Conservation (phyloP, 345 rosid species). For the Capsella bursapastoris region DNA sequence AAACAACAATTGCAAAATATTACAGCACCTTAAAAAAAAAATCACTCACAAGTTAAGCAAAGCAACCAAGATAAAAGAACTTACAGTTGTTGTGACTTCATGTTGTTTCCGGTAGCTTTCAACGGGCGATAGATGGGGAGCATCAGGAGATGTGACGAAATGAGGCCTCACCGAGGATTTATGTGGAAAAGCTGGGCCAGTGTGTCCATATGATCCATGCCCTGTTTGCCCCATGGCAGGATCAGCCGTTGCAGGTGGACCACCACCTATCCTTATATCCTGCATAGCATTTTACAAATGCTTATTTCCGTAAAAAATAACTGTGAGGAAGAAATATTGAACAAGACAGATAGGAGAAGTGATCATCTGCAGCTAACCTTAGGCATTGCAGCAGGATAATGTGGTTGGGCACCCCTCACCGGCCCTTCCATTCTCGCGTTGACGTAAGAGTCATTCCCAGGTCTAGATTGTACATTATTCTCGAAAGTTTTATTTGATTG, state of each 20-base stretch:
- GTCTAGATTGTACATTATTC: slow-evolving; percentile 59
- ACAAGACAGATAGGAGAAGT: slow-evolving; percentile 18
- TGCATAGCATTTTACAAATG: slow-evolving; percentile 37
- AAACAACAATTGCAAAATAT: slow-evolving; percentile 46
- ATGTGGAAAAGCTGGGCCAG: slow-evolving; percentile 58
- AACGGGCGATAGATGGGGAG: slow-evolving; percentile 58
- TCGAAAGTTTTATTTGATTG: slow-evolving; percentile 58
- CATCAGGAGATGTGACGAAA: slow-evolving; percentile 54
- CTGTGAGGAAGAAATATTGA: slow-evolving; percentile 6
- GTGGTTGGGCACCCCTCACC: slow-evolving; percentile 57
- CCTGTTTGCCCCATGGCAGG: slow-evolving; percentile 53
- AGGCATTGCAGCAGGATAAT: slow-evolving; percentile 61
- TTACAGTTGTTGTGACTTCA: slow-evolving; percentile 86
- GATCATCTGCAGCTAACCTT: slow-evolving; percentile 48
- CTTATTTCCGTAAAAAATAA: slow-evolving; percentile 7
- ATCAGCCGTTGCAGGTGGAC: slow-evolving; percentile 52
- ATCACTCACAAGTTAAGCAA: slow-evolving; percentile 6
- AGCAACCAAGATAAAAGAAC: slow-evolving; percentile 39
- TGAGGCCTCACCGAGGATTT: slow-evolving; percentile 57
- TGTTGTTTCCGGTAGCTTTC: slow-evolving; percentile 81
- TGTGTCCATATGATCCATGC: slow-evolving; percentile 57
- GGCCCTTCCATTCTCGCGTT: slow-evolving; percentile 65
- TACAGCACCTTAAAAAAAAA: slow-evolving; percentile 34
- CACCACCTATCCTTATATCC: slow-evolving; percentile 61
- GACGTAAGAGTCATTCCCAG: slow-evolving; percentile 60